Conservation (phyloP, 2,329 filamentous ascomycete species). For the Ophiosphaerella korrae region DNA sequence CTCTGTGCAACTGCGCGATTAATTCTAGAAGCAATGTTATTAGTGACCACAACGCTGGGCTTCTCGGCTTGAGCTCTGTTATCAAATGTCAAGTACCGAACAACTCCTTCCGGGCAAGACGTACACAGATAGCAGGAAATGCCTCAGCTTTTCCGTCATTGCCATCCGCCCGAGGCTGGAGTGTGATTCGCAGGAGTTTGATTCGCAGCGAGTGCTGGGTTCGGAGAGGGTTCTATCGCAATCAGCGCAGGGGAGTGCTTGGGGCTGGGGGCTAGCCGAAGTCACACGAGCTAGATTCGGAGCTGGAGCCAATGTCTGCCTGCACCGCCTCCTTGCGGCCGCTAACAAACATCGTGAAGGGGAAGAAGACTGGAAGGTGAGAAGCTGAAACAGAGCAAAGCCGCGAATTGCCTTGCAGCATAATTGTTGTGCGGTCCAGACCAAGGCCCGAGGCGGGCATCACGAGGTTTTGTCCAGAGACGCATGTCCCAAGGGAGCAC, state of each 20-base stretch:
- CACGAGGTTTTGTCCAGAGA: slow-evolving; percentile 2
- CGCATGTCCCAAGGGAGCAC: slow-evolving; percentile 6
- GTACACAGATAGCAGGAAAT: slow-evolving; percentile 17
- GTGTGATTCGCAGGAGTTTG: slow-evolving; percentile 19
- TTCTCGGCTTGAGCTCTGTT: slow-evolving; percentile 18
- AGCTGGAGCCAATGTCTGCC: slow-evolving; percentile 29
- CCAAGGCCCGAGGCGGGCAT: slow-evolving; percentile 3
- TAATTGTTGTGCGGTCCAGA: background rate
- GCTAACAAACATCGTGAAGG: slow-evolving; percentile 20
- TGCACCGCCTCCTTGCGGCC: slow-evolving; percentile 30
- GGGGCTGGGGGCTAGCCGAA: slow-evolving; percentile 5
- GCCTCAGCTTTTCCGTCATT: slow-evolving; percentile 29
- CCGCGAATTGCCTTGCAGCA: slow-evolving; percentile 18
- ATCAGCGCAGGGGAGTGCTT: slow-evolving; percentile 18
- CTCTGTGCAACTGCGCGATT: slow-evolving; percentile 1
- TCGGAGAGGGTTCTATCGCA: slow-evolving; percentile 10
- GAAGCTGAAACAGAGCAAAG: slow-evolving; percentile 1
- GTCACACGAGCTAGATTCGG: slow-evolving; percentile 26
- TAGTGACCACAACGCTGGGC: background rate
- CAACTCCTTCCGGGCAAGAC: background rate
- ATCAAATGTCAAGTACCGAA: slow-evolving; percentile 6
- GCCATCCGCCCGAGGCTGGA: slow-evolving; percentile 33
- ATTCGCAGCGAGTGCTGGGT: slow-evolving; percentile 13
- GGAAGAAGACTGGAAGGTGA: background rate
- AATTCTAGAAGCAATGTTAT: slow-evolving; percentile 2